Conservation (phyloP, 1,139 yeast genomes). For the Suhomyces guaymorum region DNA sequence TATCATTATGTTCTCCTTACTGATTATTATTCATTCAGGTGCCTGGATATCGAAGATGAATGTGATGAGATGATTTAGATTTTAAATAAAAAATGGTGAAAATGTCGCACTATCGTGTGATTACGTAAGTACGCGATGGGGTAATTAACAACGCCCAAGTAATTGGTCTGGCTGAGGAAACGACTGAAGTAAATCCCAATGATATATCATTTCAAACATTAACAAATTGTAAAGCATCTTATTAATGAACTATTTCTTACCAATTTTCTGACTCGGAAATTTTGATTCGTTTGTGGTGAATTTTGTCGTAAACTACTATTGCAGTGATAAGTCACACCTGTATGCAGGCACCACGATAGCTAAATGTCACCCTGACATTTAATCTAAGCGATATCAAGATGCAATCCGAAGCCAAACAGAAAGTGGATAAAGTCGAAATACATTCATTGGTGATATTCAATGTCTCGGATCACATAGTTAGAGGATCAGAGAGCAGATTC, state of each 20-base stretch:
- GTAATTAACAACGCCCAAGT: too few relatives aligned
- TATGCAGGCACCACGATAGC: not conserved
- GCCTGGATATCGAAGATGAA: too few relatives aligned
- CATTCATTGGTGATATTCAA: constrained; percentile 34
- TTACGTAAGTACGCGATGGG: constrained; percentile 9
- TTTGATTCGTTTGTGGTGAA: too few relatives aligned
- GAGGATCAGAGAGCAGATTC: constrained; percentile 18
- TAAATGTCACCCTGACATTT: not conserved
- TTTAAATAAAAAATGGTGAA: constrained; percentile 2
- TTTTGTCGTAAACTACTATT: too few relatives aligned
- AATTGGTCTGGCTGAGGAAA: too few relatives aligned
- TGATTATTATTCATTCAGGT: constrained; percentile 7
- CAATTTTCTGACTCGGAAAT: too few relatives aligned
- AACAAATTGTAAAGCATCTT: too few relatives aligned
- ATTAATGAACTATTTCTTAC: too few relatives aligned
- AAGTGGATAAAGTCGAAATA: constrained; percentile 18
- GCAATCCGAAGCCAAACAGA: not conserved
- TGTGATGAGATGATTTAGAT: constrained; percentile 2
- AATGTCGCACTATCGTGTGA: constrained; percentile 8
- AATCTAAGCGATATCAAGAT: not conserved
- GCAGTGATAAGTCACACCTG: too few relatives aligned
- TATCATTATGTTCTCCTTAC: constrained; percentile 13
- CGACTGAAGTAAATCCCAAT: too few relatives aligned
- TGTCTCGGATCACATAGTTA: constrained; percentile 28
- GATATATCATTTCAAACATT: too few relatives aligned